phyloP scores from a whole-genome alignment of 1,139 yeast species.

The Blastobotrys buckinghamii region DNA sequence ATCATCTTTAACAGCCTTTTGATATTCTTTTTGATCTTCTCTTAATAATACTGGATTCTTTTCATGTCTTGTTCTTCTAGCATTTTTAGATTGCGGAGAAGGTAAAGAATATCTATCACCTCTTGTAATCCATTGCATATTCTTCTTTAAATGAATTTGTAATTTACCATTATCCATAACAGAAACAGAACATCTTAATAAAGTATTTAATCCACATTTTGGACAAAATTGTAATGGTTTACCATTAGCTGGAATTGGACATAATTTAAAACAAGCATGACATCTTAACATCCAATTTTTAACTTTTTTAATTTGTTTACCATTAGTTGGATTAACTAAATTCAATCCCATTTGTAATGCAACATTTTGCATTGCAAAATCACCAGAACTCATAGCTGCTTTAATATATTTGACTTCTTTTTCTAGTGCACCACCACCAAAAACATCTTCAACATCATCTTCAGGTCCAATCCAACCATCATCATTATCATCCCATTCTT shows the following conservation, averaged over 20 bases:
- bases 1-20: slow-evolving; percentile 78
- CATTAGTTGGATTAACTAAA: slow-evolving; percentile 78
- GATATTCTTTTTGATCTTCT: slow-evolving; percentile 93
- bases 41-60: slow-evolving; percentile 45
- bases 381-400: slow-evolving; percentile 89
- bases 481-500: slow-evolving; percentile 56
- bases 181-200: slow-evolving; percentile 85
- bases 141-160: slow-evolving; percentile 84
- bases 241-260: slow-evolving; percentile 73
- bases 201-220: slow-evolving; percentile 90
- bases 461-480: slow-evolving; percentile 74
- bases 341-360: slow-evolving; percentile 85
- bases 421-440: slow-evolving; percentile 53
- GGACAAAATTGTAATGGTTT: slow-evolving; percentile 85
- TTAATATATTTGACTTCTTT: slow-evolving; percentile 53
- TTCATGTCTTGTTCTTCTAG: slow-evolving; percentile 31
- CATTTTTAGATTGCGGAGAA: slow-evolving; percentile 37
- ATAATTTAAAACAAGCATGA: slow-evolving; percentile 87
- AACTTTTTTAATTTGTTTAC: slow-evolving; percentile 76
- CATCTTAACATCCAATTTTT: slow-evolving; percentile 93
- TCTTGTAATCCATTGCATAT: slow-evolving; percentile 89
- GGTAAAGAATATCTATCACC: slow-evolving; percentile 79
- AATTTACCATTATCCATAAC: slow-evolving; percentile 75
- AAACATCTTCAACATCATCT: slow-evolving; percentile 36
- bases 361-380: slow-evolving; percentile 96